These are phyloP conservation scores for Nemania abortiva DNA, from an alignment of 2,329 filamentous ascomycete species.

Conservation along the genomic window DNA sequence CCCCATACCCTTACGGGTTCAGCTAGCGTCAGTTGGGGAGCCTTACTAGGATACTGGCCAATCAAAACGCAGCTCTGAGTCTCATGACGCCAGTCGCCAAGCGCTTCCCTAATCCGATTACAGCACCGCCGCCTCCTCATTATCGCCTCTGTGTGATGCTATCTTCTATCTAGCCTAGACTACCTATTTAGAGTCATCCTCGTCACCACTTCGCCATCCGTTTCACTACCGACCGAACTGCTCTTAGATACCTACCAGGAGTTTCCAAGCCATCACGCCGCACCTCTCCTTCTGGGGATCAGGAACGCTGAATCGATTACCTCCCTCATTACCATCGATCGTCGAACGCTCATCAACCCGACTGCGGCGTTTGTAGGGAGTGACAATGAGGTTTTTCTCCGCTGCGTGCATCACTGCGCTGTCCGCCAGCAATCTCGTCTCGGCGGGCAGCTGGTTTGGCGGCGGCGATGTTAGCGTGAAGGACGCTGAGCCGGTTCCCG, in stretches of 20 bases:
- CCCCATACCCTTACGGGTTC: not conserved
- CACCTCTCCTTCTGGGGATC: not conserved
- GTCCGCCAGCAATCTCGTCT: slow-evolving; percentile 53
- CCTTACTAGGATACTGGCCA: slow-evolving; percentile 24
- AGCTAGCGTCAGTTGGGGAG: slow-evolving; percentile 18
- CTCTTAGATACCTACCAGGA: not conserved
- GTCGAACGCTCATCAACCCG: not conserved
- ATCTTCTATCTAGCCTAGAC: not conserved
- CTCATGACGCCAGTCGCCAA: slow-evolving; percentile 41
- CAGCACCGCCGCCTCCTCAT: slow-evolving; percentile 31
- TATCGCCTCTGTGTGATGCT: slow-evolving; percentile 16
- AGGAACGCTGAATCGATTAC: not conserved
- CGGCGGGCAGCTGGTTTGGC: slow-evolving; percentile 63
- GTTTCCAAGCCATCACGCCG: not conserved
- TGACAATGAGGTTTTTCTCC: slow-evolving; percentile 57
- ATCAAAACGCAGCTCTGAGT: slow-evolving; percentile 22
- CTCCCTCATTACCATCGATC: not conserved
- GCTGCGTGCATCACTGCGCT: slow-evolving; percentile 60
- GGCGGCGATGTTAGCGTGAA: slow-evolving; percentile 62
- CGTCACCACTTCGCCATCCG: not conserved
- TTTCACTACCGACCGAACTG: slow-evolving; percentile 3
- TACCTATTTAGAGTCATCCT: not conserved
- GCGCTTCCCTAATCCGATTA: slow-evolving; percentile 28
- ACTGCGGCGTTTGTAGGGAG: slow-evolving; percentile 5
- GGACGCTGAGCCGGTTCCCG: slow-evolving; percentile 75